Conservation (phyloP, 1,284 basidiomycete genomes). For the Pholiota adiposa region DNA sequence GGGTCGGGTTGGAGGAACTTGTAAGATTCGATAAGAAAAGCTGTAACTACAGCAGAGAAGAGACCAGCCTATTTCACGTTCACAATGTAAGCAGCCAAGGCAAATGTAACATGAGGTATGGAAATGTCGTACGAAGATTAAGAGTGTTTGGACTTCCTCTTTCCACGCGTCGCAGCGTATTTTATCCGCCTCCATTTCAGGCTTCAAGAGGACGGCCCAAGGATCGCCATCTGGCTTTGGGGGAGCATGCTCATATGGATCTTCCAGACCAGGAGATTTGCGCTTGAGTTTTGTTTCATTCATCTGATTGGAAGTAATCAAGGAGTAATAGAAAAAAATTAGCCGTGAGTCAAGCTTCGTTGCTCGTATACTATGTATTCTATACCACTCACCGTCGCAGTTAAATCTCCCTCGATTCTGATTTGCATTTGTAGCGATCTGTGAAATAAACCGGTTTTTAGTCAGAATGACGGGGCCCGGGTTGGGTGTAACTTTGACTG, state of each 20-base stretch:
- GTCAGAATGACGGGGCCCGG: too few relatives aligned
- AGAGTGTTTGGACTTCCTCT: slow-evolving; percentile 17
- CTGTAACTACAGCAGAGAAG: slow-evolving; percentile 24
- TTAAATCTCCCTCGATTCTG: too few relatives aligned
- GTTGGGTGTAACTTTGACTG: too few relatives aligned
- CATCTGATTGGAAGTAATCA: too few relatives aligned
- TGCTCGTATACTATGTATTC: too few relatives aligned
- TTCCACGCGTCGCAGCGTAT: slow-evolving; percentile 19
- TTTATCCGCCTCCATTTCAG: slow-evolving; percentile 12
- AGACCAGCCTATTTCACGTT: slow-evolving; percentile 17
- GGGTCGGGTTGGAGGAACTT: slow-evolving; percentile 18
- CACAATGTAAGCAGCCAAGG: not conserved
- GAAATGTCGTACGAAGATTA: slow-evolving; percentile 16
- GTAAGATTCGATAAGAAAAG: slow-evolving; percentile 19
- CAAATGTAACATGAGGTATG: not conserved
- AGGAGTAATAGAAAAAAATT: too few relatives aligned
- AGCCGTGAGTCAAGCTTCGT: too few relatives aligned
- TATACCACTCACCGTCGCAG: too few relatives aligned
- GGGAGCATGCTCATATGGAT: slow-evolving; percentile 10
- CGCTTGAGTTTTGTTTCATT: not conserved
- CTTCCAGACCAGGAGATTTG: not conserved
- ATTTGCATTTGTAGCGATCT: too few relatives aligned
- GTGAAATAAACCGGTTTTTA: too few relatives aligned
- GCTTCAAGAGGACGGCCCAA: slow-evolving; percentile 9
- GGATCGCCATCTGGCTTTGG: slow-evolving; percentile 12